A percentile compares a stretch with the other conserved stretches of the same genome.
phyloP scores from a whole-genome alignment of 495 filamentous ascomycete species.

The Coniosporium apollinis region DNA sequence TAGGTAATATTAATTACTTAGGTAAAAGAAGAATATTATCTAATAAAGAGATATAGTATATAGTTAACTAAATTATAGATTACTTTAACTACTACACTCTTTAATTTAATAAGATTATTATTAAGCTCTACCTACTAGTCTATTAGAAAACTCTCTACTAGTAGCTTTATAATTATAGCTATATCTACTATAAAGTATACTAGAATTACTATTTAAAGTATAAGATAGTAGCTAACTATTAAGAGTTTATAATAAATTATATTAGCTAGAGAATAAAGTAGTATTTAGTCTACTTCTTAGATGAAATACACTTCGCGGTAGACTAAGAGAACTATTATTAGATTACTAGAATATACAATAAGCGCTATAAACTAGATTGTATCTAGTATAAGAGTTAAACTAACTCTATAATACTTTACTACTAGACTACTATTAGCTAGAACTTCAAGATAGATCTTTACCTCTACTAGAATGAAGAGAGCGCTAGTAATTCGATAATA shows the following conservation, averaged over 20 bases:
- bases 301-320: conserved; percentile 1
- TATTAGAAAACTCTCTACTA: not conserved
- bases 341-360: not conserved
- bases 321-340: not conserved
- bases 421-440: not conserved
- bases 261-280: not conserved
- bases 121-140: not conserved
- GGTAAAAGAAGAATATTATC: too few species aligned
- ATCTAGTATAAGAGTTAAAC: conserved; percentile 1
- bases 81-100: not conserved
- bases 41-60: not conserved
- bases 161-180: not conserved
- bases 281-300: not conserved
- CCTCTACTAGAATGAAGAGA: conserved; percentile 1
- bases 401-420: conserved; percentile 2
- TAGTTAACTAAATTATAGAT: not conserved
- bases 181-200: not conserved
- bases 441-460: conserved; percentile 1
- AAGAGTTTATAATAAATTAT: not conserved
- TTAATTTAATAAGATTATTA: not conserved
- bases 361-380: conserved; percentile 1
- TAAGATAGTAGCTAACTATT: not conserved
- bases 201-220: conserved; percentile 1
- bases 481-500: conserved; percentile 1
- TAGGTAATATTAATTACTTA: not conserved